Conservation (phyloP, 2,329 filamentous ascomycete genomes). For the Diatrype stigma region DNA sequence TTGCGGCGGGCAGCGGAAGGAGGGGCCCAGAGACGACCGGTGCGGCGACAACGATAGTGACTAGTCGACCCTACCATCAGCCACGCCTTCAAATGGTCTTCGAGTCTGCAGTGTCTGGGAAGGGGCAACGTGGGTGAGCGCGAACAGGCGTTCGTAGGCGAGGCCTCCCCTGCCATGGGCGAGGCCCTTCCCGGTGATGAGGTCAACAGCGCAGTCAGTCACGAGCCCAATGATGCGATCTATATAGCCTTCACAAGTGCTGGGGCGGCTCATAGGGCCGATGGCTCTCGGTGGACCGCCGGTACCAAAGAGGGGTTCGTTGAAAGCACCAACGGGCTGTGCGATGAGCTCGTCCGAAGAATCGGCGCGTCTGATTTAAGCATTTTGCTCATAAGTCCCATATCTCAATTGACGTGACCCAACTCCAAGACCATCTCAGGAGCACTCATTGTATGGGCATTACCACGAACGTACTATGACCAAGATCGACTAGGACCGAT, state of each 20-base stretch:
- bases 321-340: slow-evolving; percentile 45
- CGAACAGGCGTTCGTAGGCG: slow-evolving; percentile 45
- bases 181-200: slow-evolving; percentile 51
- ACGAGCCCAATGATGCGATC: slow-evolving; percentile 54
- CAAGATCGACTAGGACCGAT: no score
- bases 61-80: slow-evolving; percentile 40
- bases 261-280: slow-evolving; percentile 52
- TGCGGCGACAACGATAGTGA: slow-evolving; percentile 40
- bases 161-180: slow-evolving; percentile 54
- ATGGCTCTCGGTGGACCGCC: slow-evolving; percentile 52
- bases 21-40: slow-evolving; percentile 33
- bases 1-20: slow-evolving; percentile 46
- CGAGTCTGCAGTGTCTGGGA: slow-evolving; percentile 58
- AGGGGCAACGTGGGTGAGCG: slow-evolving; percentile 55
- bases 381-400: no score
- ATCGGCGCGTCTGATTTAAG: slow-evolving; percentile 18
- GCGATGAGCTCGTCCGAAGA: slow-evolving; percentile 45
- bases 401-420: no score
- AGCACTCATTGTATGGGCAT: no score
- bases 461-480: no score
- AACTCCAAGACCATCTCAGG: no score
- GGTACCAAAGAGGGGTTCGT: slow-evolving; percentile 45
- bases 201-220: slow-evolving; percentile 52
- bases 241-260: slow-evolving; percentile 57
- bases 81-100: slow-evolving; percentile 46